A percentile compares a stretch with the other conserved stretches of the same genome.
phyloP scores from a whole-genome alignment of 2,329 filamentous ascomycete species.

The Monosporascus sp. region DNA sequence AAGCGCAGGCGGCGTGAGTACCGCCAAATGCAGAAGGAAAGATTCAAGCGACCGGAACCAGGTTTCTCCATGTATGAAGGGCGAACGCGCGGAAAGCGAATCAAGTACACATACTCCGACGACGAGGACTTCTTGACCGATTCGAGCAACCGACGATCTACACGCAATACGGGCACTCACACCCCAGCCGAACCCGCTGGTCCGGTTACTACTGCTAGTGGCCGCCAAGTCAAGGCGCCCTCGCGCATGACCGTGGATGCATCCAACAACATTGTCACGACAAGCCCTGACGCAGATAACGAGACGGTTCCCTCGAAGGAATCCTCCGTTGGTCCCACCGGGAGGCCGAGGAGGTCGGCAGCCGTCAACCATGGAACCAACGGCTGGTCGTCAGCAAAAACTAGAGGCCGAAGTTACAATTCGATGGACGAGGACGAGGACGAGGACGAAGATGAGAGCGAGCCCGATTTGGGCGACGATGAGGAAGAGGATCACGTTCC shows the following conservation, averaged over 20 bases:
- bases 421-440: slow-evolving; percentile 46
- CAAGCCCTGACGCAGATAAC: slow-evolving; percentile 27
- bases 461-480: slow-evolving; percentile 69
- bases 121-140: slow-evolving; percentile 70
- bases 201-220: slow-evolving; percentile 71
- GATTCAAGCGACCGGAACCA: slow-evolving; percentile 80
- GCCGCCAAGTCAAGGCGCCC: slow-evolving; percentile 72
- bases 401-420: slow-evolving; percentile 47
- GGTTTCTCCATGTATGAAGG: slow-evolving; percentile 95
- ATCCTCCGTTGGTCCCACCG: slow-evolving; percentile 35
- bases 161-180: slow-evolving; percentile 67
- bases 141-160: slow-evolving; percentile 60
- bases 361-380: slow-evolving; percentile 45
- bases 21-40: slow-evolving; percentile 75
- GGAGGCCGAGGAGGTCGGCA: slow-evolving; percentile 46
- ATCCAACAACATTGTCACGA: slow-evolving; percentile 41
- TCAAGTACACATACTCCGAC: slow-evolving; percentile 94
- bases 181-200: slow-evolving; percentile 64
- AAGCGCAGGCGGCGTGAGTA: slow-evolving; percentile 94
- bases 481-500: slow-evolving; percentile 65
- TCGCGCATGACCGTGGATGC: slow-evolving; percentile 60
- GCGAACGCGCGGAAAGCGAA: slow-evolving; percentile 88
- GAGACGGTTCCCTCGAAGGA: slow-evolving; percentile 31
- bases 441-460: slow-evolving; percentile 64
- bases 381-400: slow-evolving; percentile 37